These are phyloP conservation scores for Gaeumannomyces sp. DNA, from an alignment of 2,329 filamentous ascomycete genomes.

Conservation along the genomic window DNA sequence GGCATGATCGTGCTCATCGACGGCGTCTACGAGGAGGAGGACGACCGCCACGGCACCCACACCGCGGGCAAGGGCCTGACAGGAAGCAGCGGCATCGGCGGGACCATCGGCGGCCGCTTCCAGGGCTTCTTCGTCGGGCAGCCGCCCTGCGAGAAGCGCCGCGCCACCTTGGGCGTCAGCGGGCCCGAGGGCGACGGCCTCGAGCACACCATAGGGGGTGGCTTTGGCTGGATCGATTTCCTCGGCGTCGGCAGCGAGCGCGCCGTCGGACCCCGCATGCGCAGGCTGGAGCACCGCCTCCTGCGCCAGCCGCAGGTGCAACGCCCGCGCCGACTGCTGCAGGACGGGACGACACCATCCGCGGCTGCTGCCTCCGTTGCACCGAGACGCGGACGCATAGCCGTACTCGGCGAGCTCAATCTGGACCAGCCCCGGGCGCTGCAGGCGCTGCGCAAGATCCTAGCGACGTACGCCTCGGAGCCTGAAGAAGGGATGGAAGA, in stretches of 20 bases:
- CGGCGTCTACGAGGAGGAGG: conserved; percentile 94
- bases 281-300: conserved; percentile 66
- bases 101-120: conserved; percentile 86
- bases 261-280: conserved; percentile 76
- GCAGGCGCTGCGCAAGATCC: conserved; percentile 72
- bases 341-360: conserved; percentile 7
- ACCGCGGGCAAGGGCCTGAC: conserved; percentile 52
- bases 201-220: conserved; percentile 63
- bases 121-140: conserved; percentile 86
- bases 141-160: conserved; percentile 81
- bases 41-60: conserved; percentile 51
- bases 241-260: conserved; percentile 85
- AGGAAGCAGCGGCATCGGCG: conserved; percentile 75
- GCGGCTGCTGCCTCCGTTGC: conserved; percentile 12
- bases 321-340: conserved; percentile 14
- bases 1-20: conserved; percentile 96
- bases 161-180: conserved; percentile 68
- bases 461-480: conserved; percentile 65
- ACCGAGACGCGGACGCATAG: conserved; percentile 45
- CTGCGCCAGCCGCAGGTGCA: conserved; percentile 33
- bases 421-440: conserved; percentile 79
- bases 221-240: conserved; percentile 97
- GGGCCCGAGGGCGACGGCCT: conserved; percentile 46
- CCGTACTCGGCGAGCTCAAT: conserved; percentile 81
- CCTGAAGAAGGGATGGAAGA: conserved; percentile 32